Evolutionary conservation across 2,329 filamentous ascomycete species (phyloP).

Genomic region (Trichoderma koningiopsis): DNA sequence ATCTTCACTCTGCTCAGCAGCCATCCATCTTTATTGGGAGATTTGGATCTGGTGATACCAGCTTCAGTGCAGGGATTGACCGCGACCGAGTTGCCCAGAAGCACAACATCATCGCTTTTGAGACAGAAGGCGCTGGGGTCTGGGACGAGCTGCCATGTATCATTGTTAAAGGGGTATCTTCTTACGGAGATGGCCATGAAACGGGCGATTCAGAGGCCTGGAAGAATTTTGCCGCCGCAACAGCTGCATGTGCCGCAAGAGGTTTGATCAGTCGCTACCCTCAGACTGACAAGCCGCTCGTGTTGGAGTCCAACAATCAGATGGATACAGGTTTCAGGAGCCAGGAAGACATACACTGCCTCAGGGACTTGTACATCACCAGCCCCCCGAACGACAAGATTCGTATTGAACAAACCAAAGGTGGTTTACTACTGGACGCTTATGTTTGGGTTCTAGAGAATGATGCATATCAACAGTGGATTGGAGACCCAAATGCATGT

Average conservation of each 20-base stretch:
- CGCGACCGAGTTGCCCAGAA: background rate
- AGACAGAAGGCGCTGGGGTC: background rate
- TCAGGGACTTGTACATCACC: background rate
- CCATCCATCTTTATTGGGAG: background rate
- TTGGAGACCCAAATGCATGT: constrained; percentile 30
- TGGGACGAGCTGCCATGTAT: background rate
- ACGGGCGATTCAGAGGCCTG: background rate
- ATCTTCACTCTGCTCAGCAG: background rate
- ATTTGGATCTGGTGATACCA: background rate
- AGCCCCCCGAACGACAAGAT: background rate
- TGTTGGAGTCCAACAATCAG: background rate
- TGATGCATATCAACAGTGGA: constrained; percentile 6
- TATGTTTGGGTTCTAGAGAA: background rate
- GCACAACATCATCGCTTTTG: background rate
- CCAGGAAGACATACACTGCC: background rate
- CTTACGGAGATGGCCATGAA: background rate
- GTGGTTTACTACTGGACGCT: background rate
- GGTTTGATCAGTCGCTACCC: background rate
- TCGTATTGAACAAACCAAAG: background rate
- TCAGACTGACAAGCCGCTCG: background rate
- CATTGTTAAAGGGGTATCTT: background rate
- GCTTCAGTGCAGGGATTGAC: background rate
- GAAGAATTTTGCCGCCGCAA: background rate
- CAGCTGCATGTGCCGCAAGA: background rate
- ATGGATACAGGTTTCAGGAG: background rate